Evolutionary conservation across 1,284 basidiomycete species (phyloP).

Genomic region (Fomitopsis pinicola): DNA sequence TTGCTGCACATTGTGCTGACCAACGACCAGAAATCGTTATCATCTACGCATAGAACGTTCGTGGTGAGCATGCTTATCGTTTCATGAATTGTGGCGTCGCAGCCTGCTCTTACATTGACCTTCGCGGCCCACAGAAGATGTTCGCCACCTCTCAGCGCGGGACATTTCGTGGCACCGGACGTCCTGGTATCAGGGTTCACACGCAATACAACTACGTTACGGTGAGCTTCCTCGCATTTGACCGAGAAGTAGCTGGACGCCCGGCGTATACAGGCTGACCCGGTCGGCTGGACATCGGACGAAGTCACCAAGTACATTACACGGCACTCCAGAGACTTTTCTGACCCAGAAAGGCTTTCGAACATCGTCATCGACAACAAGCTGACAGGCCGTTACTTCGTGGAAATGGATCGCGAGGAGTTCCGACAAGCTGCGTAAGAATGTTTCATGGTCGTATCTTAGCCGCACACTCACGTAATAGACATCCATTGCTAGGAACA

Average conservation of each 20-base stretch:
- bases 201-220: not conserved
- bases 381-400: not conserved
- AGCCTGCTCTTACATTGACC: not conserved
- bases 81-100: not conserved
- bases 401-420: not conserved
- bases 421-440: not conserved
- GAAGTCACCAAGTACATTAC: not conserved
- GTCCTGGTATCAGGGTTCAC: not conserved
- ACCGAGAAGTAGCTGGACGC: not conserved
- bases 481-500: not conserved
- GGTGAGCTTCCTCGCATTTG: not conserved
- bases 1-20: not conserved
- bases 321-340: not conserved
- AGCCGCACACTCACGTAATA: not conserved
- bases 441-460: not conserved
- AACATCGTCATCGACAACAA: not conserved
- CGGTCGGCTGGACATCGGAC: not conserved
- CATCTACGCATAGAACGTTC: not conserved
- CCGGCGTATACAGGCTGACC: not conserved
- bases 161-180: not conserved
- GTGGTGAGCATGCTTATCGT: not conserved
- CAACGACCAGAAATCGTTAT: not conserved
- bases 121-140: not conserved
- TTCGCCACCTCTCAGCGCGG: not conserved
- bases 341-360: not conserved